Percentiles rank a stretch among this genome's conserved stretches.
Conservation (phyloP, 106 monocot species). For the Apostasia shenzhenica region DNA sequence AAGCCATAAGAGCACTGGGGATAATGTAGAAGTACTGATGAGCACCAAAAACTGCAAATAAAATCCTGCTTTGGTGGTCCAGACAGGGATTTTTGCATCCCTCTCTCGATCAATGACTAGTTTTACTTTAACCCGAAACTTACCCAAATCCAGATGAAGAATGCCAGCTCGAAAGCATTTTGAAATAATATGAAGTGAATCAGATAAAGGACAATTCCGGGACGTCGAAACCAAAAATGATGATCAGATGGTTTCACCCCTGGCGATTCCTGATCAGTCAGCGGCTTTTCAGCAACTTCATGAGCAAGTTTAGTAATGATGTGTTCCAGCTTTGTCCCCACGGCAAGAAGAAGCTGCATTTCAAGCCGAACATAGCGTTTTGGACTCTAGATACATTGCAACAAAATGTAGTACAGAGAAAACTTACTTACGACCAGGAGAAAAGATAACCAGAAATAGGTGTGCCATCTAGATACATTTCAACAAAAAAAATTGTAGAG, state of each 20-base stretch:
- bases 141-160: constrained; percentile 93
- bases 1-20: constrained; percentile 61
- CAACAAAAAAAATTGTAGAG: neutral
- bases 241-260: constrained; percentile 63
- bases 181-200: constrained; percentile 91
- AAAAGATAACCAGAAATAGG: constrained; percentile 86
- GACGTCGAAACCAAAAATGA: constrained; percentile 67
- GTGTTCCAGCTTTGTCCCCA: constrained; percentile 85
- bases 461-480: constrained; percentile 49
- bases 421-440: constrained; percentile 69
- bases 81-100: neutral
- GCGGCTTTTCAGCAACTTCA: constrained; percentile 16
- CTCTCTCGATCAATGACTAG: neutral
- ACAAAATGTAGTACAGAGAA: neutral
- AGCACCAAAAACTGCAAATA: neutral
- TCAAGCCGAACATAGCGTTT: neutral
- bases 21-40: neutral
- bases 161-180: constrained; percentile 86
- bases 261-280: neutral
- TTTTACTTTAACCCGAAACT: constrained; percentile 1
- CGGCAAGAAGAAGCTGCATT: constrained; percentile 64
- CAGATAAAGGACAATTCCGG: constrained; percentile 57
- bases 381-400: neutral
- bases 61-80: neutral
- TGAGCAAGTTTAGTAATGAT: constrained; percentile 72